These are phyloP conservation scores for Fusarium ambrosium DNA, from an alignment of 2,329 filamentous ascomycete species.

Conservation along the genomic window DNA sequence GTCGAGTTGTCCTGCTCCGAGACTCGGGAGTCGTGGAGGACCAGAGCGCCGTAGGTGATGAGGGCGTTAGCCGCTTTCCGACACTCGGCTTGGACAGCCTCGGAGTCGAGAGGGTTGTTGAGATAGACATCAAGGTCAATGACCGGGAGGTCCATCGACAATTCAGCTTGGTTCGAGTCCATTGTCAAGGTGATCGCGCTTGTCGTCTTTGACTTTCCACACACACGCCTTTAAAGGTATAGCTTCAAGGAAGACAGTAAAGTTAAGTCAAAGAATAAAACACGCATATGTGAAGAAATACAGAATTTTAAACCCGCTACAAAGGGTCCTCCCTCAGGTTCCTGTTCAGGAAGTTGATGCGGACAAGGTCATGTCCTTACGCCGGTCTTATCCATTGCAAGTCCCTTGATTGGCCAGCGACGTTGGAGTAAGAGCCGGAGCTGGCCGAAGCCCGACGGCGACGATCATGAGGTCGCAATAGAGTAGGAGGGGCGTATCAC, in stretches of 20 bases:
- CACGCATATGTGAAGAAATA: background rate
- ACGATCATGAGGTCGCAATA: slow-evolving; percentile 30
- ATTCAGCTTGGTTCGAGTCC: slow-evolving; percentile 43
- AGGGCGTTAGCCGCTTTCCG: slow-evolving; percentile 67
- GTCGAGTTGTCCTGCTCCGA: slow-evolving; percentile 66
- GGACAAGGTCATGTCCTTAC: slow-evolving; percentile 34
- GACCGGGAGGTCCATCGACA: slow-evolving; percentile 70
- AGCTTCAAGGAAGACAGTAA: background rate
- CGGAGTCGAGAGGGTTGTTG: slow-evolving; percentile 56
- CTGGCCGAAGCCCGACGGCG: slow-evolving; percentile 37
- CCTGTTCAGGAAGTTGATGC: slow-evolving; percentile 37
- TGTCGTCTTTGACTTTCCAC: background rate
- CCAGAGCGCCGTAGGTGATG: slow-evolving; percentile 70
- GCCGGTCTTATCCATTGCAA: slow-evolving; percentile 24
- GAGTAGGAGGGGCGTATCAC: slow-evolving; percentile 16
- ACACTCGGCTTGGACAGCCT: slow-evolving; percentile 65
- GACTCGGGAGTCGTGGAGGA: slow-evolving; percentile 72
- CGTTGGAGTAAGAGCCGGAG: slow-evolving; percentile 23
- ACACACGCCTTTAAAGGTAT: background rate
- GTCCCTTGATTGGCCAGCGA: slow-evolving; percentile 30
- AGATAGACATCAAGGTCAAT: slow-evolving; percentile 72
- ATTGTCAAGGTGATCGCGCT: slow-evolving; percentile 21
- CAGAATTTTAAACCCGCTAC: slow-evolving; percentile 2
- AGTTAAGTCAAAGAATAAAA: background rate
- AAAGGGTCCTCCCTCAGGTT: slow-evolving; percentile 25